Base-by-base conservation (phyloP, 805 yeast genomes). In the Wickerhamiella sorbophila region DNA sequence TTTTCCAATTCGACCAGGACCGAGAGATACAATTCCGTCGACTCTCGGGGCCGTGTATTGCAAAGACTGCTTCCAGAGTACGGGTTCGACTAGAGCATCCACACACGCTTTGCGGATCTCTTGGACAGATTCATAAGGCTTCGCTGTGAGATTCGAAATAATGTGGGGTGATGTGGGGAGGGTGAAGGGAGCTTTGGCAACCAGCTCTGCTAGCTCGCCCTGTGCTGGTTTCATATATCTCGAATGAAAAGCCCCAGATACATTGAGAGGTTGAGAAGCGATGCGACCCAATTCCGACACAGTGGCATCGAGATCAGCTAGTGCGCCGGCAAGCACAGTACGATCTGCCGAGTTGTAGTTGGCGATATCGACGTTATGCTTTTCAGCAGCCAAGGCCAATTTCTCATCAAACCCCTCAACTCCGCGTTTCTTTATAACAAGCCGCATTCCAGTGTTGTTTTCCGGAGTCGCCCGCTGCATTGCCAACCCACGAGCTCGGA, bases 221-320 rank as follows among this genome's bases (percentile, higher is more conserved):
- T 63, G 65, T 4, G 73, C 68, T 0, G 59, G 57, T 31, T 42
- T 41, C 52, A 74, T 58, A 10, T 60, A 44, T 4, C 51, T 43
- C 31, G 63, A 66, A 52, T 73, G 79, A 53, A 73, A 73, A 15
- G 79, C 76, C 1, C 72, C 66, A 2, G 62, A 54, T 5, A 71
- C 77, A 1, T 70, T 65, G 36, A 72, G 52, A 22, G 44, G 48
- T 6, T 55, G 55, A 6, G 57, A 40, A 39, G 57, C 51, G 15
- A 61, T 43, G 4, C 58, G 48, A 15, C 48, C 47, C 14, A 52
- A 33, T 22, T 48, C 43, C 4, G 45, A 47, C 0, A 66, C 47
- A 9, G 55, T 52, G 3, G 44, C 41, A 5, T 50, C 49, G 2
- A 72, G 47, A 1, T 50, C 54, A 1, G 38, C 33, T 4, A 43